These are phyloP conservation scores for Arabidopsis arenosa DNA, from an alignment of 345 rosid species.

Conservation along the genomic window DNA sequence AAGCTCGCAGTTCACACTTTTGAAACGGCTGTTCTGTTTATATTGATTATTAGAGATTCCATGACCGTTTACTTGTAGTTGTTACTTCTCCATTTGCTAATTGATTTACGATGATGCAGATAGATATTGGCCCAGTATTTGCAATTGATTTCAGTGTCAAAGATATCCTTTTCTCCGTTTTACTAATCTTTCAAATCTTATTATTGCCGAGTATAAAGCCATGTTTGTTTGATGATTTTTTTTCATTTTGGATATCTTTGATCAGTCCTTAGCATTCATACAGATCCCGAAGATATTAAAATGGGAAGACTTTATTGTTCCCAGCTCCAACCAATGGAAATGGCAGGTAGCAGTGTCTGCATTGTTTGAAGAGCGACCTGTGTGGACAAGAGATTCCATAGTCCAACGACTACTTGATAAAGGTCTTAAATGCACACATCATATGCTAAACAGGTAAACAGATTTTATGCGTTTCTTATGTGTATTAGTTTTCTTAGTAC, in stretches of 20 bases:
- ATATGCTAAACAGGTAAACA: conserved; percentile 72
- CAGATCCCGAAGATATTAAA: conserved; percentile 86
- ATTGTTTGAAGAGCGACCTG: conserved; percentile 83
- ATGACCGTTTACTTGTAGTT: conserved; percentile 12
- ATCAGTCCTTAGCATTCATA: conserved; percentile 60
- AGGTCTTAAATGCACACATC: conserved; percentile 63
- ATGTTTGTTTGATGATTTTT: conserved; percentile 19
- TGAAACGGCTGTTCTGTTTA: background rate
- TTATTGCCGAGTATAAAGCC: conserved; percentile 1
- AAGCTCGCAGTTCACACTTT: conserved; percentile 7
- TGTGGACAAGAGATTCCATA: conserved; percentile 86
- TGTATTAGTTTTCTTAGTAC: conserved; percentile 4
- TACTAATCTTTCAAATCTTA: conserved; percentile 9
- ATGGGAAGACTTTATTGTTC: conserved; percentile 65
- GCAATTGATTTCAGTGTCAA: conserved; percentile 80
- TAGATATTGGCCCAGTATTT: conserved; percentile 67
- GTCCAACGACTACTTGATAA: conserved; percentile 67
- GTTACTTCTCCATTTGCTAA: conserved; percentile 21
- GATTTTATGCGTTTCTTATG: background rate
- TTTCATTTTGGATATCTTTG: conserved; percentile 28
- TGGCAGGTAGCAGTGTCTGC: conserved; percentile 78
- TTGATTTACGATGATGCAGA: conserved; percentile 55
- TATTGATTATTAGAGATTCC: background rate
- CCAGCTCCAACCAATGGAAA: conserved; percentile 67
- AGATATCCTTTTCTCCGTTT: conserved; percentile 70